Base-by-base conservation (phyloP, 2,329 filamentous ascomycete genomes). In the Pseudogymnoascus sp. region DNA sequence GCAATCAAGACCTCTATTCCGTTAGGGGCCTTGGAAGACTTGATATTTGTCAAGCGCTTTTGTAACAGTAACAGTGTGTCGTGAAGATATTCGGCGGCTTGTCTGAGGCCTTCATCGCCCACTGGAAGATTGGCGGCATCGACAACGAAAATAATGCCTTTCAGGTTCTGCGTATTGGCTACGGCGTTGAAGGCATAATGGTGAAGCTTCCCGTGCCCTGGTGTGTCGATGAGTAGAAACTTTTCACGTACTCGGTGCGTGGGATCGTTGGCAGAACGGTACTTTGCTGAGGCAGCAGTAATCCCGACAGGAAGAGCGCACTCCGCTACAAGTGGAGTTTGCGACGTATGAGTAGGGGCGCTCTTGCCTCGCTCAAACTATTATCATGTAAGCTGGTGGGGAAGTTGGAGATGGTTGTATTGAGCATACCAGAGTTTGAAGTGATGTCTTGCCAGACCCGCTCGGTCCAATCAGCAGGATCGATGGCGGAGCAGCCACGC, bases 141-240 rank as follows among this genome's bases (percentile, higher is more conserved):
- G n/a, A 96, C 85, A 67, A 97, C 78, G 75, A 93, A 99, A 61
- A 97, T 82, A 62, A 97, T 80, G 16, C 89, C 93, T 42, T 83
- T 83, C 59, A 93, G 78, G 67, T 83, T 82, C 64, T 76, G 70
- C 36, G 75, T 71, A 60, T 71, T 67, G 66, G 75, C 72, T 26
- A 88, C 76, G 62, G 77, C 78, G 45, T 79, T 75, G 64, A 89
- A 79, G 3, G 89, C 86, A 68, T 85, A 80, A 70, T 86, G 83
- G 66, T 95, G 90, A 65, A 99, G 85, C 78, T 99, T 99, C 70
- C 91, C 92, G 78, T 99, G 95, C 40, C 95, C 95, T 0, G 95
- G 95, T 0, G 93, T 97, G 77, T 99, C 95, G 72, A 90, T 78
- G 36, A 97, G 79, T 42, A 89, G 79, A 74, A 95, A 90, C 73